Evolutionary conservation across 768 basidiomycete genomes (phyloP).

Genomic region (Lentinula lateritia): DNA sequence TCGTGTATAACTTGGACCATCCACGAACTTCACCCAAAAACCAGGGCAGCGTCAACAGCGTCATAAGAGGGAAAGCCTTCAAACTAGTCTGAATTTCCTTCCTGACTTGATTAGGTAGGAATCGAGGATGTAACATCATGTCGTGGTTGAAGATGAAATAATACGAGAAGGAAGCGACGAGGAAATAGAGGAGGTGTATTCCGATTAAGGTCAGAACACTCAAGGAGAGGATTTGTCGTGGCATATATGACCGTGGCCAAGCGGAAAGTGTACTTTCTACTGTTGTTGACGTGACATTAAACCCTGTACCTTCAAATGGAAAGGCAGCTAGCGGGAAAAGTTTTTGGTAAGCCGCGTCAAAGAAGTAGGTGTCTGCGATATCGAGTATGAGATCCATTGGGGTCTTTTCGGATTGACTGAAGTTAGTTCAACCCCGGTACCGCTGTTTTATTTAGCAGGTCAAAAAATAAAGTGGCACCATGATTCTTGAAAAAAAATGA

Average conservation of each 20-base stretch:
- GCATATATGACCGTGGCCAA: slow-evolving; percentile 82
- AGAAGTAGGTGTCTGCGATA: slow-evolving; percentile 60
- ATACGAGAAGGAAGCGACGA: slow-evolving; percentile 84
- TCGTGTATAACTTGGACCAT: slow-evolving; percentile 71
- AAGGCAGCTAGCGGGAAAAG: slow-evolving; percentile 63
- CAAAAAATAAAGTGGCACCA: not conserved
- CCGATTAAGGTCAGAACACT: slow-evolving; percentile 69
- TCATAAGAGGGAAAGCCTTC: slow-evolving; percentile 79
- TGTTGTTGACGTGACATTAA: slow-evolving; percentile 22
- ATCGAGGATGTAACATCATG: slow-evolving; percentile 93
- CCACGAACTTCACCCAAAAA: slow-evolving; percentile 92
- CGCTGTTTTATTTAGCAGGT: not conserved
- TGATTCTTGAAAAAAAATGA: not conserved
- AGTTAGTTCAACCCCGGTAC: not conserved
- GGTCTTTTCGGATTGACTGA: not conserved
- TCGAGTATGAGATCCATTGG: slow-evolving; percentile 83
- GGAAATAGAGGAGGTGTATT: slow-evolving; percentile 81
- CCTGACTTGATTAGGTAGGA: slow-evolving; percentile 81
- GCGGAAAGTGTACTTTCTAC: slow-evolving; percentile 46
- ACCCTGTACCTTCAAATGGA: slow-evolving; percentile 33
- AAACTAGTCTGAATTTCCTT: slow-evolving; percentile 75
- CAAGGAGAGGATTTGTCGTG: slow-evolving; percentile 74
- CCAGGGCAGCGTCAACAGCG: slow-evolving; percentile 83
- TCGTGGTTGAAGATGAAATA: slow-evolving; percentile 86
- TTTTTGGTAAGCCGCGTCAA: slow-evolving; percentile 78